Conservation (phyloP, 2,329 filamentous ascomycete genomes). For the Sporothrix humicola region DNA sequence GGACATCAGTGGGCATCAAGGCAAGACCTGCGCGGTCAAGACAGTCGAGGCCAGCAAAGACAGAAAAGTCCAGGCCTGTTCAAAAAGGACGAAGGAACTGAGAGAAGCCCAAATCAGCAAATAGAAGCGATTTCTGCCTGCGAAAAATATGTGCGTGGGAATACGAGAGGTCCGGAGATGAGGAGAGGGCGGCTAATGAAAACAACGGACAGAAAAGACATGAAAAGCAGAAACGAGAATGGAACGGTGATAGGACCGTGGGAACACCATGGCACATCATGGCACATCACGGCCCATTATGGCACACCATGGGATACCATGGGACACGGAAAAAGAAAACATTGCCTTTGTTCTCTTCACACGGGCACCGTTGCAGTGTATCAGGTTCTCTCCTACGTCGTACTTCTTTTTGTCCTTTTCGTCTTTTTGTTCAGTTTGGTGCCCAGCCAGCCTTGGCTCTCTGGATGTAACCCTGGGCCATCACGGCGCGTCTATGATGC, state of each 20-base stretch:
- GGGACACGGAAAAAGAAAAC: slow-evolving; percentile 3
- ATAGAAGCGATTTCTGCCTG: background rate
- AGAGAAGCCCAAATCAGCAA: too few species aligned
- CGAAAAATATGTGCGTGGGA: background rate
- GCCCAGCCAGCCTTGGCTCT: background rate
- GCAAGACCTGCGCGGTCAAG: too few species aligned
- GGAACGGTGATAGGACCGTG: background rate
- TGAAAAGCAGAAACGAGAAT: background rate
- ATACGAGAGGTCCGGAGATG: background rate
- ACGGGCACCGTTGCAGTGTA: background rate
- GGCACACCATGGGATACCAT: background rate
- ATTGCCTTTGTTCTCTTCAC: slow-evolving; percentile 17
- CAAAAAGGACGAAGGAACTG: background rate
- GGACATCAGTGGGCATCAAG: background rate
- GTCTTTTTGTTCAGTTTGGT: background rate
- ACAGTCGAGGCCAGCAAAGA: too few species aligned
- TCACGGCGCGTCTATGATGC: background rate
- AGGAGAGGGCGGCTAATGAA: background rate
- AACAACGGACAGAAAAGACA: background rate
- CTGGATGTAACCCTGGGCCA: background rate
- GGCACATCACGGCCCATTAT: too few species aligned
- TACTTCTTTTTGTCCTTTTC: background rate
- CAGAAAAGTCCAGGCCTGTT: background rate
- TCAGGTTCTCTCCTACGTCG: background rate
- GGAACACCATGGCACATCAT: too few species aligned